Base-by-base conservation (phyloP, 106 monocot species). In the Triglochin maritima region DNA sequence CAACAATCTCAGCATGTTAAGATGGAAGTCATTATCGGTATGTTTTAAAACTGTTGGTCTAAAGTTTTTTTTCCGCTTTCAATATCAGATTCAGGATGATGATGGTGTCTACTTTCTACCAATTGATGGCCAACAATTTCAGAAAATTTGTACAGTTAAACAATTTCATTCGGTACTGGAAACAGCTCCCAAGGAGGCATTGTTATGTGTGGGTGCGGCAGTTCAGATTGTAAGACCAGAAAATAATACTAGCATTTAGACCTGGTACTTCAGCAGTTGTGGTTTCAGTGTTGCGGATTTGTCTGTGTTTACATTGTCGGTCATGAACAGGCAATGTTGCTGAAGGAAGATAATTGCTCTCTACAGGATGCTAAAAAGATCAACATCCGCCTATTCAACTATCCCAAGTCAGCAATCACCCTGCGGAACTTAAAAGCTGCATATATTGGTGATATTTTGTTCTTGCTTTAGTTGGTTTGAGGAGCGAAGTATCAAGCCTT, bases 361-460 rank as follows among this genome's bases (percentile, higher is more conserved):
- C 64, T 84, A 47, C 82, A 80, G 5, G 78, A 84, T 62, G 72
- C 56, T 60, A 73, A 75, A 51, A 92, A 82, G 82, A 82, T 98
- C 65, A 91, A 88, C 67, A 71, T 92, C 73, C 84, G 91, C 57
- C 81, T 98, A 13, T 73, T 84, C 76, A 98, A 92, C 58, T 78
- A 81, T 60, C 65, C 69, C 17, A 82, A 98, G 60, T 79, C 91
- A 9, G 17, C 81, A 47, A 98, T 92, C 56, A 69, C 88, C 45
- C 64, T 98, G 69, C 91, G 84, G 75, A 91, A 82, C 67, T 77
- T 98, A 75, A 98, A 98, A 83, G 88, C 96, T 64, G 91, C 96
- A 67, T 92, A 82, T 82, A 98, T 98, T 75, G 88, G 96, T 98
- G 64, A 7, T 45, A 45, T 45, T 29, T 15, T 50, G 15, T 17